These are phyloP conservation scores for Trichosanthes truncata DNA, from an alignment of 306 rosid species.

Conservation along the genomic window DNA sequence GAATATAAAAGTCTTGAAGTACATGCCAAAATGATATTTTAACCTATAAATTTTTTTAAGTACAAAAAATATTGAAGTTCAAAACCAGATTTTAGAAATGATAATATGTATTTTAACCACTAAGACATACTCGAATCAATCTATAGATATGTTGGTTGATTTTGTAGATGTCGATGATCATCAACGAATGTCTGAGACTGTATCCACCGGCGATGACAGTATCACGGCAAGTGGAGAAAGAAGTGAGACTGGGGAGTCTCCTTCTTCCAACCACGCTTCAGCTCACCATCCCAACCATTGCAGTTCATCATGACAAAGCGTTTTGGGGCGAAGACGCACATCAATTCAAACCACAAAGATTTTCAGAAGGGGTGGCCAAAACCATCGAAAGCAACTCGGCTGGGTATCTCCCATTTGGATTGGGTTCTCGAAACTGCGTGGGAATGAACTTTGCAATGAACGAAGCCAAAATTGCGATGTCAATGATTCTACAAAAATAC, in stretches of 20 bases:
- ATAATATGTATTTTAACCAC: too few species aligned
- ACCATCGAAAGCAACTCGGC: not conserved
- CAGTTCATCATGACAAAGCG: slow-evolving; percentile 22
- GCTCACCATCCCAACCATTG: not conserved
- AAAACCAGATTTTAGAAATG: too few species aligned
- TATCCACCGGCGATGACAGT: not conserved
- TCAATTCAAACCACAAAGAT: slow-evolving; percentile 36
- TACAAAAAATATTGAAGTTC: too few species aligned
- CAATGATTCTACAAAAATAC: slow-evolving; percentile 29
- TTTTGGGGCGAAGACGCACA: slow-evolving; percentile 31
- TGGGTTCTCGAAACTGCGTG: slow-evolving; percentile 21
- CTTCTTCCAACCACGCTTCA: slow-evolving; percentile 13
- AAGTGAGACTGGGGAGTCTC: slow-evolving; percentile 5
- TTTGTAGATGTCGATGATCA: slow-evolving; percentile 13
- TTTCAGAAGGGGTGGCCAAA: slow-evolving; percentile 29
- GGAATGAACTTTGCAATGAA: slow-evolving; percentile 24
- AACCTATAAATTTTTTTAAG: too few species aligned
- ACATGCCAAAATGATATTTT: too few species aligned
- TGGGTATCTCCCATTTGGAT: slow-evolving; percentile 25
- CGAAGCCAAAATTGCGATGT: slow-evolving; percentile 33
- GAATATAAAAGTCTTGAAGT: too few species aligned
- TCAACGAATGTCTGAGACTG: slow-evolving; percentile 11
- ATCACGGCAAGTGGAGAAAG: not conserved
- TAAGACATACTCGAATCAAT: too few species aligned
- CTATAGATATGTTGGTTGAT: not conserved